phyloP scores from a whole-genome alignment of 345 rosid genomes.

The Citrus unshiu region DNA sequence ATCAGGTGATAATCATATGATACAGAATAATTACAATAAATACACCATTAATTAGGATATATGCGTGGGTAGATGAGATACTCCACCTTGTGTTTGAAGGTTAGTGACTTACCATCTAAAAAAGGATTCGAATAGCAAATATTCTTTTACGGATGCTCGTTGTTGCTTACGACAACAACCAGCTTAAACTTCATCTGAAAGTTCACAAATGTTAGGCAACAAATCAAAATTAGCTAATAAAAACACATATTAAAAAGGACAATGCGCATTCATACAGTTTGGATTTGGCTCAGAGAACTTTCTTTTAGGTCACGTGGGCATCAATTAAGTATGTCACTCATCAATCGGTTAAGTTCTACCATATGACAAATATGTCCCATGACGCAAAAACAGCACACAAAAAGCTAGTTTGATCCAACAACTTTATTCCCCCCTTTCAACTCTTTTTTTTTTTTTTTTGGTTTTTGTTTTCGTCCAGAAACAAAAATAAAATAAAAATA shows the following conservation, averaged over 20 bases:
- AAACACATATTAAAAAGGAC: background rate
- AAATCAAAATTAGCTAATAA: background rate
- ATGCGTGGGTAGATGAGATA: too few relatives aligned
- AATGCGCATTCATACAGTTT: too few relatives aligned
- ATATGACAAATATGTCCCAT: background rate
- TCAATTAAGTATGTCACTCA: background rate
- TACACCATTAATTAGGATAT: too few relatives aligned
- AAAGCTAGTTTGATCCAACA: background rate
- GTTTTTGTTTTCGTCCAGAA: too few relatives aligned
- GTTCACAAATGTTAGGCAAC: background rate
- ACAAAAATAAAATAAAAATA: background rate
- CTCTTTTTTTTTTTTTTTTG: background rate
- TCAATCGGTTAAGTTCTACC: background rate
- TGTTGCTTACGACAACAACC: too few relatives aligned
- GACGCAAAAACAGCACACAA: background rate
- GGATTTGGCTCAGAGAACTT: background rate
- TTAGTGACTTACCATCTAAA: too few relatives aligned
- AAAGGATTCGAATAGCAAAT: too few relatives aligned
- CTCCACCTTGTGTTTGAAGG: too few relatives aligned
- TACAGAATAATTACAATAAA: too few relatives aligned
- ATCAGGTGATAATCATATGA: too few relatives aligned
- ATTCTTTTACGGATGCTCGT: too few relatives aligned
- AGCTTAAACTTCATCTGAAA: background rate
- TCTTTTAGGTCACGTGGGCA: background rate
- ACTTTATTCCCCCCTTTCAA: background rate